Base-by-base conservation (phyloP, 2,329 filamentous ascomycete genomes). In the Aspergillus glaucus region DNA sequence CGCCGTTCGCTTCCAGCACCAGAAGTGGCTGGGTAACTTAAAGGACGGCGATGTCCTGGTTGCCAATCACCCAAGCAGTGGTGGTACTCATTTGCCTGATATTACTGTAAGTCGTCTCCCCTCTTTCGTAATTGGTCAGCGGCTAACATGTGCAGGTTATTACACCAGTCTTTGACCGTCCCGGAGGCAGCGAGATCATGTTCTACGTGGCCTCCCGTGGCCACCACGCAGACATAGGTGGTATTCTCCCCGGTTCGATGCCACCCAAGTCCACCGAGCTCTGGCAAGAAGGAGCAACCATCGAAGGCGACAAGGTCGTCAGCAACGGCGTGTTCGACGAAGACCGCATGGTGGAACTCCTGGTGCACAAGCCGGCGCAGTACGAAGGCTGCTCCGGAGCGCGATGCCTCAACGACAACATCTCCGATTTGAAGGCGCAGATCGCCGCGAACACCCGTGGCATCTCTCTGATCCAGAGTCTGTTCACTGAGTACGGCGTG, bases 371-470 rank as follows among this genome's bases (percentile, higher is more conserved):
- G 54, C 88, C 89, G 0, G 86, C 86, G 0, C 75, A 85, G 57
- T 83, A 87, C 55, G 81, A 84, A 0, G 88, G 86, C 1, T 93
- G 87, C 69, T 84, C 80, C 47, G 88, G 88, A 2, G 91, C 88
- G 0, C 76, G 88, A 40, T 89, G 87, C 62, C 74, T 94, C 1
- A 82, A 80, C 8, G 89, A 95, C 66, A 94, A 94, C 62, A 76
- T 94, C 55, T 91, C 88, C 46, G 89, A 94, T 63, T 75, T 95
- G 37, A 90, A 91, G 66, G 89, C 89, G 0, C 88, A 94, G 63
- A 85, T 93, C 10, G 88, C 89, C 0, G 88, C 88, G 10, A 94
- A 95, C 61, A 85, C 89, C 58, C 90, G 90, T 58, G 89, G 89
- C 7, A 92, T 92, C 61, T 84, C 82, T 32, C 74, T 92, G 19